Percentiles rank a stretch among this genome's conserved stretches.
Conservation (phyloP, 1,284 basidiomycete species). For the Fomitopsis betulina region DNA sequence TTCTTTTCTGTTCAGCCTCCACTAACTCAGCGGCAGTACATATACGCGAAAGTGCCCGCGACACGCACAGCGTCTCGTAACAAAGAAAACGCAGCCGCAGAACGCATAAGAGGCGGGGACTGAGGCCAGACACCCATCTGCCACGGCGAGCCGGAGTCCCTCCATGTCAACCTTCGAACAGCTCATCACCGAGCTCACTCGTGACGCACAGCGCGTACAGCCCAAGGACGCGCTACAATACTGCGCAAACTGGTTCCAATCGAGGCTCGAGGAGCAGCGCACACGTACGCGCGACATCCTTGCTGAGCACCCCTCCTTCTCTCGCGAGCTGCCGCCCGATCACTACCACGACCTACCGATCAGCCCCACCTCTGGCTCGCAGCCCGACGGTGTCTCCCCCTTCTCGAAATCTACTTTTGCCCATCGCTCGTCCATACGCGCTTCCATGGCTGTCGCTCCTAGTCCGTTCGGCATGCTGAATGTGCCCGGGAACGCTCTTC, state of each 20-base stretch:
- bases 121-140: conserved; percentile 2
- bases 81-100: neutral
- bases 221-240: conserved; percentile 91
- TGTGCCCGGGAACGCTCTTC: conserved; percentile 71
- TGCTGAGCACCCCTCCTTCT: conserved; percentile 40
- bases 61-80: neutral
- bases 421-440: conserved; percentile 42
- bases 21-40: neutral
- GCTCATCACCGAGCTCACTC: conserved; percentile 83
- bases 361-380: conserved; percentile 28
- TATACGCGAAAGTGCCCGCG: neutral
- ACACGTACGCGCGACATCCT: conserved; percentile 65
- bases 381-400: conserved; percentile 32
- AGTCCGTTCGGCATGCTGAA: conserved; percentile 75
- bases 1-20: neutral
- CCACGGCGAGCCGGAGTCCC: conserved; percentile 9
- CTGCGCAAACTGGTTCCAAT: conserved; percentile 95
- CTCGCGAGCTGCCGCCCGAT: conserved; percentile 51
- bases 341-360: conserved; percentile 56
- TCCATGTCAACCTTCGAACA: conserved; percentile 70
- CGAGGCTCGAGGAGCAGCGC: conserved; percentile 79
- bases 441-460: conserved; percentile 39
- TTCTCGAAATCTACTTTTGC: conserved; percentile 22
- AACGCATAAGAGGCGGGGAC: conserved; percentile 5
- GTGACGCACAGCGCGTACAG: conserved; percentile 80